These are phyloP conservation scores for Beauveria scarabaeidicola DNA, from an alignment of 2,329 filamentous ascomycete genomes.

Conservation along the genomic window DNA sequence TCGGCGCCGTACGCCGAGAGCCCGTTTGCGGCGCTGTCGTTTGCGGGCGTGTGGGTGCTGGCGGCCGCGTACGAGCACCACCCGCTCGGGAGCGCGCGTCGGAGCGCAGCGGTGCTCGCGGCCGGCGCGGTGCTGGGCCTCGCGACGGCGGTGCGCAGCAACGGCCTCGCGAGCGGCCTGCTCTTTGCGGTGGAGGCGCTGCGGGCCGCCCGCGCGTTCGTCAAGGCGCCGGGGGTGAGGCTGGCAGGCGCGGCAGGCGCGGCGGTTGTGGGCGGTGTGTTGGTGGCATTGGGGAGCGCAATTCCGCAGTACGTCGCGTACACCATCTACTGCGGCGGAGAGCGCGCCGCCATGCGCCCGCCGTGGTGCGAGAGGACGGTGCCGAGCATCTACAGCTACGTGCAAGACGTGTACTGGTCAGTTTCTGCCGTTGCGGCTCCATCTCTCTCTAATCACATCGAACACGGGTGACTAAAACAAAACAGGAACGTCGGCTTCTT, in stretches of 20 bases:
- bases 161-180: slow-evolving; percentile 75
- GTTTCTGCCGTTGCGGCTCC: slow-evolving; percentile 19
- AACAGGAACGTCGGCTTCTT: slow-evolving; percentile 79
- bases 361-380: slow-evolving; percentile 68
- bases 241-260: slow-evolving; percentile 45
- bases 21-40: slow-evolving; percentile 67
- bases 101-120: slow-evolving; percentile 46
- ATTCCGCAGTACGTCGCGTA: slow-evolving; percentile 72
- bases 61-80: slow-evolving; percentile 33
- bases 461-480: not conserved
- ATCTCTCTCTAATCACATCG: too few relatives aligned
- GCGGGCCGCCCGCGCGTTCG: slow-evolving; percentile 23
- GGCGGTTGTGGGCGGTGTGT: slow-evolving; percentile 56
- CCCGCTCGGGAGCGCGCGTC: slow-evolving; percentile 18
- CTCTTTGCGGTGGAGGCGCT: slow-evolving; percentile 59
- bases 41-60: slow-evolving; percentile 65
- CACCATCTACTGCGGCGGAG: slow-evolving; percentile 51
- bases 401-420: slow-evolving; percentile 86
- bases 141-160: slow-evolving; percentile 69
- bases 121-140: slow-evolving; percentile 64
- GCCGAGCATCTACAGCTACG: slow-evolving; percentile 86
- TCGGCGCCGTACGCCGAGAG: slow-evolving; percentile 80
- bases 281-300: slow-evolving; percentile 58
- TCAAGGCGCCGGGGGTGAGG: slow-evolving; percentile 21
- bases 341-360: slow-evolving; percentile 35